Base-by-base conservation (phyloP, 1,284 basidiomycete genomes). In the Tylopilus sp. region DNA sequence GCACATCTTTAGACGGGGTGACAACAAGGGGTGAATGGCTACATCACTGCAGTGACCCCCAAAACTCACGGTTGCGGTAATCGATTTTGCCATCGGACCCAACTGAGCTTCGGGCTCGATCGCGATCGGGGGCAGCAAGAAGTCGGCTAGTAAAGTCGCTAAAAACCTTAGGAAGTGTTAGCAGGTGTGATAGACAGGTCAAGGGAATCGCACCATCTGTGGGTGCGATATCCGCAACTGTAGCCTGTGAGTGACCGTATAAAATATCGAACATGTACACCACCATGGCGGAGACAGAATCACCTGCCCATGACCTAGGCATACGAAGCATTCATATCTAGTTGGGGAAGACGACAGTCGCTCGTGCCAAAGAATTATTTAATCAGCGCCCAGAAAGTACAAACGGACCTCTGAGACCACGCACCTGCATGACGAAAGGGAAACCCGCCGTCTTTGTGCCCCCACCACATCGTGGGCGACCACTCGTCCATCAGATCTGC, bases 381-480 rank as follows among this genome's bases (percentile, higher is more conserved):
- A 8, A n/a, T 54, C 43, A 42, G 40, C 35, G 10, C 37, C 21
- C 33, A 2, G 10, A 30, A 35, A 10, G 25, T n/a, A 7, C 16
- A 7, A 30, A 26, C 10, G 9, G 12, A 13, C 23, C 7, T 23
- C 15, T 9, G 2, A 36, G 11, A 33, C 34, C n/a, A 46, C 60
- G 41, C 45, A 61, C 63, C 65, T 0, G 65, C 63, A 49, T 55
- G 54, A 33, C 29, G 41, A 19, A 35, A 46, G 2, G 48, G 26
- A 11, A 19, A 19, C 26, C 46, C 45, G 2, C 13, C 12, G 0
- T 30, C 37, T 12, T 65, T 69, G 21, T 55, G 51, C 19, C 67
- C 67, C 65, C 65, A 69, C 67, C 65, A 67, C 56, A 69, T 67
- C 1, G 52, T 62, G 1, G 57, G 53, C n/a, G 66, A 60, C 66